phyloP scores from a whole-genome alignment of 345 rosid genomes.

The Syzygium jambos region DNA sequence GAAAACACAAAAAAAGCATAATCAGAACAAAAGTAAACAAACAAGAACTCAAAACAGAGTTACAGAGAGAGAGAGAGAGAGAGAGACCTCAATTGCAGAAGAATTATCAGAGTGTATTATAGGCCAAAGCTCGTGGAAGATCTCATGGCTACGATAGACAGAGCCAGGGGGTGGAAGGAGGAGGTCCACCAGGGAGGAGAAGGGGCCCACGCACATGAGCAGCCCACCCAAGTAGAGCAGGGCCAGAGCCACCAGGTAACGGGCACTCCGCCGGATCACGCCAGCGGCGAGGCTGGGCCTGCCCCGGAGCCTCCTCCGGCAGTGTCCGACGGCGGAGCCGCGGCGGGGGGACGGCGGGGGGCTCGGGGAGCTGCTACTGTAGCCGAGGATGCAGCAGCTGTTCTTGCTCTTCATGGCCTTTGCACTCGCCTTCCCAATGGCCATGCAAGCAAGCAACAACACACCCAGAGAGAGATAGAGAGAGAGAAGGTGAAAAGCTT shows the following conservation, averaged over 20 bases:
- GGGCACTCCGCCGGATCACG: constrained; percentile 48
- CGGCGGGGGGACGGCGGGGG: constrained; percentile 67
- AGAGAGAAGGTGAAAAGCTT: neutral
- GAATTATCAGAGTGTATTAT: constrained; percentile 65
- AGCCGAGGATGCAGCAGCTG: constrained; percentile 16
- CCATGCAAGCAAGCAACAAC: constrained; percentile 15
- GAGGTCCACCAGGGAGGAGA: constrained; percentile 48
- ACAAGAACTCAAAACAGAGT: neutral
- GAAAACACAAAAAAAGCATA: neutral
- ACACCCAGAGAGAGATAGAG: neutral
- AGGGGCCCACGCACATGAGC: constrained; percentile 76
- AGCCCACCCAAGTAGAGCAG: constrained; percentile 64
- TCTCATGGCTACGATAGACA: constrained; percentile 70
- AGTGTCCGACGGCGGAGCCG: constrained; percentile 20
- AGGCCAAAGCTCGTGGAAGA: constrained; percentile 61
- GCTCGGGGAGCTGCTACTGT: constrained; percentile 57
- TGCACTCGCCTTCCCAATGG: constrained; percentile 11
- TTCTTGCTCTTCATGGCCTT: constrained; percentile 2
- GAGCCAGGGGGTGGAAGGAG: constrained; percentile 49
- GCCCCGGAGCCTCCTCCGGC: constrained; percentile 45
- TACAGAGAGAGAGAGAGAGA: neutral
- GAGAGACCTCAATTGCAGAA: constrained; percentile 46
- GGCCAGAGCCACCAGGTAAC: constrained; percentile 52
- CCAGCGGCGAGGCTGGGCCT: constrained; percentile 37
- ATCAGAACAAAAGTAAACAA: neutral